Evolutionary conservation across 352 stramenopile genomes (phyloP), one percentile per base, ranked within the genome.

Genomic region (Globisporangium paddicum): DNA sequence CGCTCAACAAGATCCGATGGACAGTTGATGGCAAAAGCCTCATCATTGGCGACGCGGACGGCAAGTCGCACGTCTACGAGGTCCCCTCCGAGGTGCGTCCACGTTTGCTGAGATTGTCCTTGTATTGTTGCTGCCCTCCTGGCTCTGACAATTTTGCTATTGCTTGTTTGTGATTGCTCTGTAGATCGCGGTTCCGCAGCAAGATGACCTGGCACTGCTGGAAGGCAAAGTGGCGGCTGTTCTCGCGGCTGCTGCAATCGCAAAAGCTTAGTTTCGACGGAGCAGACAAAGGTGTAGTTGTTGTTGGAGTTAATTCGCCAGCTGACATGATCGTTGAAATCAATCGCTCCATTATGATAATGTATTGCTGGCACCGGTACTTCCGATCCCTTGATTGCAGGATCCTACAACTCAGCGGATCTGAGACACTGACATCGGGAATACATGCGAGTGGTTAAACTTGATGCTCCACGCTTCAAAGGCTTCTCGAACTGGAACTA

Each of bases 1-100:
- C 86, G 11, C 62, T 96, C 13, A 90, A 93, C 77, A 95, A 91
- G 61, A 69, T 96, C 42, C 75, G 82, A 40, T 96, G 87, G 87
- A 87, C 72, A 23, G 44, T 70, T 1, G 84, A 93, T 51, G 87
- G 87, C 41, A 91, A 86, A 59, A 90, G 66, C 46, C 68, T 96
- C 44, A 84, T 95, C 44, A 66, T 85, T 28, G 87, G 87, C 26
- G 87, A 95, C 58, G 84, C 86, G 6, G 73, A 77, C 8, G 87
- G 87, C 40, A 79, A 77, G 18, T 86, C 79, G 0, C 72, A 80
- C 55, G 81, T 95, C 11, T 95, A 88, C 54, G 86, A 93, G 58
- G 79, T 95, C 0, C 86, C 86, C 4, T 71, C 80, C 0, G 79
- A 93, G 72, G 85, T 95, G 72, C 60, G 72, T 71, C 46, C 13